Evolutionary conservation across 148 eudicot genomes (phyloP).

Genomic region (Dianthus caryophyllus): DNA sequence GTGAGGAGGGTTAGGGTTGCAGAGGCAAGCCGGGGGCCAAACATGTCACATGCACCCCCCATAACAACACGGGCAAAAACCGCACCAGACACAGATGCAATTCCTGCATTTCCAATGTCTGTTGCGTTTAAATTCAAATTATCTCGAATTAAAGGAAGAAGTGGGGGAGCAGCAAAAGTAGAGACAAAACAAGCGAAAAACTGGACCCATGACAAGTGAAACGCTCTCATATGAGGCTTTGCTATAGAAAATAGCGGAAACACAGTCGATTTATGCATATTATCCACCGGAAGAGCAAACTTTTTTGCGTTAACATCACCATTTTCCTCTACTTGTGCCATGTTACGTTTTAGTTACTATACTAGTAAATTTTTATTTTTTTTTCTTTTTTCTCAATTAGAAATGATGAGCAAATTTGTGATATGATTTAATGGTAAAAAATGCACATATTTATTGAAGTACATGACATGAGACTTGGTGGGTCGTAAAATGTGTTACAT

Average conservation of each 20-base stretch:
- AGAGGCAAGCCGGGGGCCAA: conserved; percentile 77
- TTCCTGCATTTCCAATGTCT: conserved; percentile 81
- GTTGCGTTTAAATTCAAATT: conserved; percentile 56
- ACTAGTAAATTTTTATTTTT: too few species aligned
- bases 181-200: conserved; percentile 78
- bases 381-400: too few species aligned
- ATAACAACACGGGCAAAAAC: conserved; percentile 65
- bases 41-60: conserved; percentile 78
- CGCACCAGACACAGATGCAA: conserved; percentile 76
- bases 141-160: conserved; percentile 73
- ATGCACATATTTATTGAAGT: background rate
- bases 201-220: conserved; percentile 77
- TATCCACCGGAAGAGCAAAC: conserved; percentile 57
- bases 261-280: conserved; percentile 59
- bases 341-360: background rate
- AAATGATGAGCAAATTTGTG: background rate
- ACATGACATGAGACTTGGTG: conserved; percentile 13
- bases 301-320: conserved; percentile 5
- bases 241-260: conserved; percentile 49
- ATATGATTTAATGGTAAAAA: background rate
- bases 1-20: conserved; percentile 60
- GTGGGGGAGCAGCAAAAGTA: conserved; percentile 81
- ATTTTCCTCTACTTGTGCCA: background rate
- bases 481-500: background rate
- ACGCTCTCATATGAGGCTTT: conserved; percentile 79